phyloP scores from a whole-genome alignment of 495 filamentous ascomycete species.

The Talaromyces thailandensis region DNA sequence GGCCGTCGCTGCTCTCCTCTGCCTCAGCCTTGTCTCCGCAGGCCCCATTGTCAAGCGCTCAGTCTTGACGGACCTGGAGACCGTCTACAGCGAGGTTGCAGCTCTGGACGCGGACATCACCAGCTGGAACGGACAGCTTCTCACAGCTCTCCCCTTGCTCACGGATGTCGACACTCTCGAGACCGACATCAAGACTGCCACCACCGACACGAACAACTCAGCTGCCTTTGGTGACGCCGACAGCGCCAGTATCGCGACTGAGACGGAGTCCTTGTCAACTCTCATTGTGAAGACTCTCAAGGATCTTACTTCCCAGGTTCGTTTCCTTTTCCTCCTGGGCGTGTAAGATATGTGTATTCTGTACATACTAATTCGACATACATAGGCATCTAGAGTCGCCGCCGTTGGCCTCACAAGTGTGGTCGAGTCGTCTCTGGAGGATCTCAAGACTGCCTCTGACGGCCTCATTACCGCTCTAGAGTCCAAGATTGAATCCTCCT shows the following conservation, averaged over 20 bases:
- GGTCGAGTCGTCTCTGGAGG: background rate
- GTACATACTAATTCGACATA: background rate
- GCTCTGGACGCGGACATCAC: background rate
- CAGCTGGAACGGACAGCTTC: background rate
- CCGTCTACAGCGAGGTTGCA: background rate
- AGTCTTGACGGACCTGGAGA: background rate
- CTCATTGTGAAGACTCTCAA: background rate
- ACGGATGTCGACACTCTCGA: background rate
- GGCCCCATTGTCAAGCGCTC: conserved; percentile 2
- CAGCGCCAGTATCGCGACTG: background rate
- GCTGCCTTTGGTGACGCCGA: background rate
- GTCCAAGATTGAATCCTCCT: background rate
- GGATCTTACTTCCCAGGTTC: background rate
- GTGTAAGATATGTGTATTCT: background rate
- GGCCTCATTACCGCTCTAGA: background rate
- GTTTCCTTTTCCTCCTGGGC: background rate
- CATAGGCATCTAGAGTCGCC: background rate
- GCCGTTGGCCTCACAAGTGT: conserved; percentile 1
- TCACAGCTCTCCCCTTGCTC: background rate
- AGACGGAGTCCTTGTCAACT: background rate
- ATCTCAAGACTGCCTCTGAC: background rate
- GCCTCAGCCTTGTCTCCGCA: background rate
- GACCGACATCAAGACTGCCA: conserved; percentile 6
- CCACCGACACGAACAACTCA: background rate
- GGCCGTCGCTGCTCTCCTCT: background rate